Conservation (phyloP, 2,329 filamentous ascomycete genomes). For the Xylaria sp. region DNA sequence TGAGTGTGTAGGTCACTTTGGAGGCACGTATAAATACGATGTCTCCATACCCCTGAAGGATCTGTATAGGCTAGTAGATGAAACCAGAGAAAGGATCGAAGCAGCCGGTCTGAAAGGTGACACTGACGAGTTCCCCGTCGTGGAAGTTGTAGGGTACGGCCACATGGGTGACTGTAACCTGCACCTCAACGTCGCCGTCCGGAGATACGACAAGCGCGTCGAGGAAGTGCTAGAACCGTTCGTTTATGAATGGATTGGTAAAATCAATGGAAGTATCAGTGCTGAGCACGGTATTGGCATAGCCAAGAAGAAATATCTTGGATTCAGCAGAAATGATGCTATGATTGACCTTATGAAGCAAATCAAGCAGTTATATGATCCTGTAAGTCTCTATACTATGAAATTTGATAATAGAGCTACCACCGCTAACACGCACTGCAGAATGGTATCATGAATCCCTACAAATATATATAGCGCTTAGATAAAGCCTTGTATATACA, state of each 20-base stretch:
- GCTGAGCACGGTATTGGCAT: slow-evolving; percentile 95
- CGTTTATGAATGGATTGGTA: slow-evolving; percentile 96
- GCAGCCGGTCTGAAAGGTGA: slow-evolving; percentile 81
- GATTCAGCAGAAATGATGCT: slow-evolving; percentile 88
- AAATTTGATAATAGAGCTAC: neutral
- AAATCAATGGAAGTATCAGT: slow-evolving; percentile 90
- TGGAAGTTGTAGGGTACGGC: slow-evolving; percentile 93
- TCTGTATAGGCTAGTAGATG: slow-evolving; percentile 89
- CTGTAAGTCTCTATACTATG: slow-evolving; percentile 68
- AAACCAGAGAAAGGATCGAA: slow-evolving; percentile 77
- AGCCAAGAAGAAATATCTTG: slow-evolving; percentile 95
- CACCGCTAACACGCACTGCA: slow-evolving; percentile 52
- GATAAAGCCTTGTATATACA: slow-evolving; percentile 3
- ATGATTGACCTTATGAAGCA: slow-evolving; percentile 94
- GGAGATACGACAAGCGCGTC: slow-evolving; percentile 85
- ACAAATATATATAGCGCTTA: slow-evolving; percentile 81
- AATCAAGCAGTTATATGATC: slow-evolving; percentile 93
- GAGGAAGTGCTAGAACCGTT: slow-evolving; percentile 91
- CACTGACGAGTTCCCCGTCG: slow-evolving; percentile 78
- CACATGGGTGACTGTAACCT: slow-evolving; percentile 98
- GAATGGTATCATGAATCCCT: slow-evolving; percentile 99
- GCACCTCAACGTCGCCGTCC: slow-evolving; percentile 88
- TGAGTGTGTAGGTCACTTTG: slow-evolving; percentile 87
- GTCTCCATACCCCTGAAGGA: slow-evolving; percentile 90
- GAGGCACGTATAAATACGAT: slow-evolving; percentile 98